These are phyloP conservation scores for Pythium myriotylum DNA, from an alignment of 352 stramenopile genomes.

Conservation along the genomic window DNA sequence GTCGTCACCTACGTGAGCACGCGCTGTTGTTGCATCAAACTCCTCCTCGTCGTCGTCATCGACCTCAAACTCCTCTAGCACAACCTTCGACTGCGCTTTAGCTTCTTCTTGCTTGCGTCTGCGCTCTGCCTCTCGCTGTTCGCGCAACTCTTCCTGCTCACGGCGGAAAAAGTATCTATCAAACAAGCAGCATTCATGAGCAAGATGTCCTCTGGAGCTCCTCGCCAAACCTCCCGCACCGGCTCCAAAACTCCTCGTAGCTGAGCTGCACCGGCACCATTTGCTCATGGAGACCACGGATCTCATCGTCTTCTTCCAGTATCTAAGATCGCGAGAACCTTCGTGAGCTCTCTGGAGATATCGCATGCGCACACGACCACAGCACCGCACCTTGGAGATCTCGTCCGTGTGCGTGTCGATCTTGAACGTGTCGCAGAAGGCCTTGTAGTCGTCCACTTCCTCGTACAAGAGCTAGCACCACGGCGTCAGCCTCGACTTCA, in stretches of 20 bases:
- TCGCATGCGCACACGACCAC: neutral
- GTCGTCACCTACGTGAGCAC: neutral
- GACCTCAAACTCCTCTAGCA: constrained; percentile 34
- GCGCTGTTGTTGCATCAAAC: constrained; percentile 33
- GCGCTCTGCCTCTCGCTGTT: constrained; percentile 38
- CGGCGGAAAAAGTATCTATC: constrained; percentile 71
- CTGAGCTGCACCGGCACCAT: constrained; percentile 76
- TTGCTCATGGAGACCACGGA: constrained; percentile 60
- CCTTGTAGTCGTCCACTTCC: constrained; percentile 72
- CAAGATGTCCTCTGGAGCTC: neutral
- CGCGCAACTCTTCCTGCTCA: constrained; percentile 43
- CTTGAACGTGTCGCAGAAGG: constrained; percentile 63
- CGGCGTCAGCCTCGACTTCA: constrained; percentile 3
- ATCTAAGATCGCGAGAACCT: constrained; percentile 31
- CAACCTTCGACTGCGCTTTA: constrained; percentile 19
- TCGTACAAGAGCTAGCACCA: constrained; percentile 67
- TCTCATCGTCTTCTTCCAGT: constrained; percentile 53
- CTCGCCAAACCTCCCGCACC: constrained; percentile 29
- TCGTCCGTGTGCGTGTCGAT: constrained; percentile 72
- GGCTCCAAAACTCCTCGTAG: constrained; percentile 85
- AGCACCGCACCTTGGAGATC: constrained; percentile 47
- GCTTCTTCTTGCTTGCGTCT: constrained; percentile 38
- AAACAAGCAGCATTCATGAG: neutral
- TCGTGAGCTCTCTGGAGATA: neutral
- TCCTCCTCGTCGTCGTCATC: constrained; percentile 45